Conservation (phyloP, 495 filamentous ascomycete genomes). For the Tuber brumale region DNA sequence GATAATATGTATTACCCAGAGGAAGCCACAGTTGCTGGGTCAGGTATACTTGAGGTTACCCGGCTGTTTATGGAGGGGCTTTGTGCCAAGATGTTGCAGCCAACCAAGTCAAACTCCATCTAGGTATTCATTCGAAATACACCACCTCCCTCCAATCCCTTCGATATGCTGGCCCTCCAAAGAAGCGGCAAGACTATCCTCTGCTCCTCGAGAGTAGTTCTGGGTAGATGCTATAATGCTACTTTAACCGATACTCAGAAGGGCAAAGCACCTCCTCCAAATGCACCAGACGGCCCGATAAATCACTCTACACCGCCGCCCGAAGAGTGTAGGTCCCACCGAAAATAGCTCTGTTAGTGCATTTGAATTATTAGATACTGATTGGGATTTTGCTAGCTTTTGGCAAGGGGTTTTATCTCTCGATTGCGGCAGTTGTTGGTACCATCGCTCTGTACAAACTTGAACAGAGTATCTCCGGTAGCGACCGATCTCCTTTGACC, state of each 20-base stretch:
- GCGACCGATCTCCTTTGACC: conserved; percentile 52
- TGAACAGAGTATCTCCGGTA: conserved; percentile 48
- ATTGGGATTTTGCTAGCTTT: conserved; percentile 22
- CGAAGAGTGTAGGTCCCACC: conserved; percentile 19
- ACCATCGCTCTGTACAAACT: conserved; percentile 54
- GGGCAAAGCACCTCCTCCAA: conserved; percentile 6
- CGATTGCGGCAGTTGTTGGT: conserved; percentile 54
- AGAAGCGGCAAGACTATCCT: conserved; percentile 17
- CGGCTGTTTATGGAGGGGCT: background rate
- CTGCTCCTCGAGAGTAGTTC: conserved; percentile 14
- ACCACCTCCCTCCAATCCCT: conserved; percentile 23
- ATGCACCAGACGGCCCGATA: conserved; percentile 7
- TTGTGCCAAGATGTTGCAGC: background rate
- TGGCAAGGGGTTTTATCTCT: conserved; percentile 55
- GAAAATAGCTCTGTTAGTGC: background rate
- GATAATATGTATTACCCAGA: conserved; percentile 20
- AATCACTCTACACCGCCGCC: conserved; percentile 2
- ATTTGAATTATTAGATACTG: conserved; percentile 1
- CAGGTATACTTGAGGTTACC: background rate
- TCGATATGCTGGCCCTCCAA: conserved; percentile 27
- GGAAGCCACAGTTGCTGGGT: conserved; percentile 40
- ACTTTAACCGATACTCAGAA: conserved; percentile 17
- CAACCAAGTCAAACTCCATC: background rate
- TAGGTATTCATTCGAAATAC: background rate
- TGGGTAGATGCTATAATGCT: conserved; percentile 15